These are phyloP conservation scores for Penicillium sp. DNA, from an alignment of 2,329 filamentous ascomycete genomes.

Conservation along the genomic window DNA sequence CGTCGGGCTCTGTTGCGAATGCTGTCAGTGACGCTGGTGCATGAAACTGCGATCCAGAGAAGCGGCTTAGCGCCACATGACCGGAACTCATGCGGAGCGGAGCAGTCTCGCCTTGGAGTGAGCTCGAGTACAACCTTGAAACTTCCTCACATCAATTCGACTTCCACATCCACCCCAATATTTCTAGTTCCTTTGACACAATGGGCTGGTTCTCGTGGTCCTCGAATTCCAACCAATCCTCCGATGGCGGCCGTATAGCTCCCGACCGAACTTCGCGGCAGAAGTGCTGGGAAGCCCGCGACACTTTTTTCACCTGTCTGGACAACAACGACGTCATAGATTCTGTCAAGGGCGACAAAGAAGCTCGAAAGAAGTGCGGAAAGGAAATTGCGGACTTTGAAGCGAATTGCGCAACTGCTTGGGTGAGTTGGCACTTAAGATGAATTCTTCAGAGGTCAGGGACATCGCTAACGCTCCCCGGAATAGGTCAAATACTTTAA, in stretches of 20 bases:
- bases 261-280: constrained; percentile 83
- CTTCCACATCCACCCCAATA: background rate
- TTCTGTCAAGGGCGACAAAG: constrained; percentile 64
- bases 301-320: constrained; percentile 86
- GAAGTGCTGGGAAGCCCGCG: constrained; percentile 87
- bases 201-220: constrained; percentile 60
- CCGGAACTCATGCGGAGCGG: constrained; percentile 23
- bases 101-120: constrained; percentile 9
- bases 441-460: background rate
- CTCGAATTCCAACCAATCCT: constrained; percentile 49
- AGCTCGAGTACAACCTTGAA: background rate
- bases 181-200: constrained; percentile 9
- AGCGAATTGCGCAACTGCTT: constrained; percentile 83
- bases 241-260: constrained; percentile 71
- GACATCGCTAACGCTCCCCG: constrained; percentile 20
- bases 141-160: background rate
- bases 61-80: constrained; percentile 25
- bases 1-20: background rate
- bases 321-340: constrained; percentile 83
- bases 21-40: background rate
- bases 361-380: constrained; percentile 63
- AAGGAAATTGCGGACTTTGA: constrained; percentile 72
- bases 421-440: constrained; percentile 66
- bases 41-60: background rate
- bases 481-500: constrained; percentile 93